Base-by-base conservation (phyloP, 2,329 filamentous ascomycete species). In the Blastomyces emzantsi region DNA sequence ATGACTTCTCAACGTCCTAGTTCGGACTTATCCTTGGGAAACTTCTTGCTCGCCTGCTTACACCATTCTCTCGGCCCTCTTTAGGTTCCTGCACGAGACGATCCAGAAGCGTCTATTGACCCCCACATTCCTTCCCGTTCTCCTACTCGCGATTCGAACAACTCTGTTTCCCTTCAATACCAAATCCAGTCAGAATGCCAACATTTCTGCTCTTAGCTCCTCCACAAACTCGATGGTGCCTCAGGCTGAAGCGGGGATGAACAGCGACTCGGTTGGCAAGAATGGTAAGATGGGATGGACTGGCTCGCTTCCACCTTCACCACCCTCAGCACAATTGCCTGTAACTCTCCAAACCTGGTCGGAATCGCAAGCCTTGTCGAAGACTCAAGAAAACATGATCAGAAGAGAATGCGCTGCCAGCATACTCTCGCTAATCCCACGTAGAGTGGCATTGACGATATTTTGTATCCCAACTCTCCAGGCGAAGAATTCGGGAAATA, bases 101-200 rank as follows among this genome's bases (percentile, higher is more conserved):
- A 79, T 78, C 71, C 75, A 89, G 82, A 77, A 80, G 83, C 78
- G 83, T 72, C 73, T 90, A 65, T 80, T 91, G 66, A 83, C 87
- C 76, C 81, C 87, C 69, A 81, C 82, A 66, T 81, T 84, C 69
- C 80, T 92, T 63, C 86, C 89, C 73, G 80, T 81, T 73, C 76
- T 90, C 68, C 74, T 80, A 28, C 74, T 73, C 62, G 75, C 86
- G 68, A 82, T 90, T 71, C 89, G 94, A 73, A 85, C 84, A 70
- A 85, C 89, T 65, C 80, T 97, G 63, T 97, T 97, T 74, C 93
- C 94, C 68, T 89, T 61, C 15, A 68, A 67, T 63, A 51, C 65
- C 25, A 61, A 60, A 61, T 59, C 64, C 36, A 62, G 52, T 47
- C 54, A 47, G 58, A 45, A 28, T 57, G 28, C 15, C 33, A 62